These are phyloP conservation scores for Breviolum minutum DNA, from an alignment of 73 alveolate species.

Conservation along the genomic window DNA sequence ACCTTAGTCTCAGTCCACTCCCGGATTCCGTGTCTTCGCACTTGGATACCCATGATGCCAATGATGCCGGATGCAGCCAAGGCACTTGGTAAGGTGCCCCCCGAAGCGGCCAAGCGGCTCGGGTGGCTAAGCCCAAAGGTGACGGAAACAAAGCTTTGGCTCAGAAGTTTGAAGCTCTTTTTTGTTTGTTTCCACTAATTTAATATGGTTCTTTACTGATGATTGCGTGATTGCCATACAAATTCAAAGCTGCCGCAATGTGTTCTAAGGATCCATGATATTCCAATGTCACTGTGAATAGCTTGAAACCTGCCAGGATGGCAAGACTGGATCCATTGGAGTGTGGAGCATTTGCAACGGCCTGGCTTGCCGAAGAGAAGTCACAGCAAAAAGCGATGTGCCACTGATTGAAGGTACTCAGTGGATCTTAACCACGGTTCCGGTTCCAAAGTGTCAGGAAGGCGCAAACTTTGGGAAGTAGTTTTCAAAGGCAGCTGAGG, in stretches of 20 bases:
- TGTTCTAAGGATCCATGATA: too few species aligned
- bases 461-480: slow-evolving; percentile 88
- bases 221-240: too few species aligned
- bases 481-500: slow-evolving; percentile 84
- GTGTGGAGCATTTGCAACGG: slow-evolving; percentile 86
- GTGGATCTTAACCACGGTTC: background rate
- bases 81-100: slow-evolving; percentile 31
- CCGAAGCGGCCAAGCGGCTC: background rate
- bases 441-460: background rate
- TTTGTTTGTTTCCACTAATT: too few species aligned
- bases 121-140: slow-evolving; percentile 20
- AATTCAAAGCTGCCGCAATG: too few species aligned
- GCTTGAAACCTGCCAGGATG: background rate
- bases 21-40: background rate
- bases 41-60: too few species aligned
- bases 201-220: too few species aligned
- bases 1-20: background rate
- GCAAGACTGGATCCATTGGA: slow-evolving; percentile 90
- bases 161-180: too few species aligned
- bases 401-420: background rate
- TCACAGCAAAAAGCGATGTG: background rate
- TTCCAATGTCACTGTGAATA: too few species aligned
- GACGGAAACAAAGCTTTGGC: background rate
- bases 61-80: background rate
- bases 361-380: background rate